Conservation (phyloP, 73 alveolate genomes). For the Paramecium pentaurelia region DNA sequence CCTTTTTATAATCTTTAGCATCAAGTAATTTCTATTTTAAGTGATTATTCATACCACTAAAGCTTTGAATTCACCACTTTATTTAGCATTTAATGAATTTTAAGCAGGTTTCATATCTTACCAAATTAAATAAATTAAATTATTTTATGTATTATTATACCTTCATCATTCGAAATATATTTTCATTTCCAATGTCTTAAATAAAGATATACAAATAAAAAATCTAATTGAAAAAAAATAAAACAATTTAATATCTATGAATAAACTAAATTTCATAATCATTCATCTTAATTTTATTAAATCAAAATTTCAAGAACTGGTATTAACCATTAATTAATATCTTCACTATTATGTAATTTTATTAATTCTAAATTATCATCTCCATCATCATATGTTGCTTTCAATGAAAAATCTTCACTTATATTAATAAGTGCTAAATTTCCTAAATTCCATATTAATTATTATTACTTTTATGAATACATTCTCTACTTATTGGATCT, state of each 20-base stretch:
- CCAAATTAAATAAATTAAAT: background rate
- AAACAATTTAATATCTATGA: too few relatives aligned
- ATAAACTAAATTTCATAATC: background rate
- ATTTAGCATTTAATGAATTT: constrained; percentile 35
- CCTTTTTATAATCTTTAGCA: constrained; percentile 34
- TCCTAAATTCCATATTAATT: background rate
- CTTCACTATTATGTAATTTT: background rate
- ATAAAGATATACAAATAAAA: background rate
- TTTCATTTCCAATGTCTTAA: background rate
- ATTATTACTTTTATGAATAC: background rate
- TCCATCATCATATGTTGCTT: background rate
- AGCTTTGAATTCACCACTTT: background rate
- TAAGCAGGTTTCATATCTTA: background rate
- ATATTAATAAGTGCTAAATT: background rate
- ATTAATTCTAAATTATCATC: background rate
- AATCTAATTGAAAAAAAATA: too few relatives aligned
- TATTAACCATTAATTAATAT: background rate
- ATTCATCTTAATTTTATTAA: background rate
- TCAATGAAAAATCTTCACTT: background rate
- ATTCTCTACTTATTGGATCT: background rate
- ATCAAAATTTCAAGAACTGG: background rate
- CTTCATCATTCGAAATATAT: background rate
- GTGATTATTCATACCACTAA: constrained; percentile 10
- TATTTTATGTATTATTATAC: background rate
- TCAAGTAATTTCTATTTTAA: background rate